phyloP scores from a whole-genome alignment of 192 early-diverging fungal species.

The Gigaspora rosea region DNA sequence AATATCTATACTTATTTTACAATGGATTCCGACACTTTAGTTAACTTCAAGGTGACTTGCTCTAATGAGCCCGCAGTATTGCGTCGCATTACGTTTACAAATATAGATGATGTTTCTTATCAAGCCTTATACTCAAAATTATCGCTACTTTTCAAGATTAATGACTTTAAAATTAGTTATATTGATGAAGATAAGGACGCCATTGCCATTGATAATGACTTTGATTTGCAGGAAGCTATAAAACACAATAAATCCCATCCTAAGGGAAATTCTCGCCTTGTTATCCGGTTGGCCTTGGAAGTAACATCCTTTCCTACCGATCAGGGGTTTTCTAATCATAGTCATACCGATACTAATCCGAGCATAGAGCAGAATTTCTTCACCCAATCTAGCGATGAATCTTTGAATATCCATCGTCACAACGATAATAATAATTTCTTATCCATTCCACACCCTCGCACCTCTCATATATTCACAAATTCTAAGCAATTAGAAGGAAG shows the following conservation, averaged over 20 bases:
- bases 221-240: constrained; percentile 15
- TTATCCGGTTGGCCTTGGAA: constrained; percentile 14
- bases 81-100: no score
- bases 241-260: neutral
- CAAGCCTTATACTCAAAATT: neutral
- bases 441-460: neutral
- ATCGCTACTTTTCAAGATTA: constrained; percentile 12
- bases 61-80: no score
- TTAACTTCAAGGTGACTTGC: no score
- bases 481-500: neutral
- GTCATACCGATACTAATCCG: no score
- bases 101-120: no score
- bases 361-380: no score
- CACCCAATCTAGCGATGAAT: no score
- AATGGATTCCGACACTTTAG: no score
- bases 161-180: constrained; percentile 21
- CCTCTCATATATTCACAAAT: neutral
- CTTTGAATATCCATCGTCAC: neutral
- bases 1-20: no score
- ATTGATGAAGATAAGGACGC: constrained; percentile 7
- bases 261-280: neutral
- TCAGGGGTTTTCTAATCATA: no score
- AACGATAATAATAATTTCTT: neutral
- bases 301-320: no score
- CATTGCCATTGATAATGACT: constrained; percentile 11